phyloP scores from a whole-genome alignment of 345 rosid species.

The Dovyalis caffra region DNA sequence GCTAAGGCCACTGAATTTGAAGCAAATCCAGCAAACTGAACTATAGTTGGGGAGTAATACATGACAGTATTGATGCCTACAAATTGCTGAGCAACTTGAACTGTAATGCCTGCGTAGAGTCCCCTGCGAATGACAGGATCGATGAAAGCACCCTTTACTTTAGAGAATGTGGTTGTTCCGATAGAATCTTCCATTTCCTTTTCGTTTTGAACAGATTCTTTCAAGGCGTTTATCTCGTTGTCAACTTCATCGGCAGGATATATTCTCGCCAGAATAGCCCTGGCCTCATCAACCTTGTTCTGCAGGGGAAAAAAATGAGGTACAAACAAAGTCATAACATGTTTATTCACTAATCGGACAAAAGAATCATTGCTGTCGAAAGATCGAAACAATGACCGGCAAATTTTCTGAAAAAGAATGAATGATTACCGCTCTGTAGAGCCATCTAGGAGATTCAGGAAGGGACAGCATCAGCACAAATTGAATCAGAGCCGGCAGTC shows the following conservation, averaged over 20 bases:
- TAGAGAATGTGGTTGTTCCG: slow-evolving; percentile 44
- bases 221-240: slow-evolving; percentile 47
- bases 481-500: slow-evolving; percentile 61
- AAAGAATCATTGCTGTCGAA: too few relatives aligned
- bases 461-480: slow-evolving; percentile 59
- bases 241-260: slow-evolving; percentile 68
- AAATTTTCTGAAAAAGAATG: background rate
- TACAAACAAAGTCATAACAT: too few relatives aligned
- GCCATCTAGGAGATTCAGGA: slow-evolving; percentile 94
- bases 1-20: slow-evolving; percentile 77
- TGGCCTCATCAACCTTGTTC: slow-evolving; percentile 52
- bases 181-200: slow-evolving; percentile 46
- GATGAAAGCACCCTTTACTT: slow-evolving; percentile 63
- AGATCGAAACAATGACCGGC: background rate
- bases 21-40: slow-evolving; percentile 87
- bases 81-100: slow-evolving; percentile 88
- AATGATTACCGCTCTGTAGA: slow-evolving; percentile 46
- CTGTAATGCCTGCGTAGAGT: slow-evolving; percentile 76
- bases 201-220: slow-evolving; percentile 55
- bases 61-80: slow-evolving; percentile 89
- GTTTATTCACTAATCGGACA: too few relatives aligned
- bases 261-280: slow-evolving; percentile 56
- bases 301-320: slow-evolving; percentile 5
- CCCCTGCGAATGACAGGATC: slow-evolving; percentile 57
- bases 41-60: slow-evolving; percentile 86